Conservation (phyloP, 164 flowering plant species). For the Buxus sempervirens region DNA sequence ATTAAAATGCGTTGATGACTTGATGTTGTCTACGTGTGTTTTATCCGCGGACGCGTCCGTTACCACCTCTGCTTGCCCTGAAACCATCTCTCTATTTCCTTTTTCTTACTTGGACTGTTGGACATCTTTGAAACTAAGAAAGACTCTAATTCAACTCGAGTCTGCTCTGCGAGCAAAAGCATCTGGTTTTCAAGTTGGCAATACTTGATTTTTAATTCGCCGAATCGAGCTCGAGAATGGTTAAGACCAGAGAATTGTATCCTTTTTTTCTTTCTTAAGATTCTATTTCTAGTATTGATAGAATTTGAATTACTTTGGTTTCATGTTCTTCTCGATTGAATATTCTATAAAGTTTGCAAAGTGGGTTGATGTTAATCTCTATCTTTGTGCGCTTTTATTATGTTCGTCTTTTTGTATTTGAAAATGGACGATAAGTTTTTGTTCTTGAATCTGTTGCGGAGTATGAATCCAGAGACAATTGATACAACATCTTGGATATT, state of each 20-base stretch:
- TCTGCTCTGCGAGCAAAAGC: not conserved
- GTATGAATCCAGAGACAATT: not conserved
- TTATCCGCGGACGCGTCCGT: not conserved
- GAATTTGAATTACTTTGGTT: not conserved
- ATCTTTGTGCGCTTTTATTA: no score
- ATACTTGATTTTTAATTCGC: not conserved
- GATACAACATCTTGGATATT: not conserved
- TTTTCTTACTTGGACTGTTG: not conserved
- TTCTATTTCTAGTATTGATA: not conserved
- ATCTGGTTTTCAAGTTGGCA: not conserved
- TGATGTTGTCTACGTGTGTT: not conserved
- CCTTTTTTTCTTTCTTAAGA: constrained; percentile 18
- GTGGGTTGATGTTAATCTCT: no score
- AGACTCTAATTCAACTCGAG: not conserved
- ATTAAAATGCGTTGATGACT: not conserved
- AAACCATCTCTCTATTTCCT: not conserved
- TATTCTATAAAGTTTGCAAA: no score
- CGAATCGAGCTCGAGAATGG: constrained; percentile 27
- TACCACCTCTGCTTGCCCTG: not conserved
- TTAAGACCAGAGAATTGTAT: constrained; percentile 58
- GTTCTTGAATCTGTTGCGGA: not conserved
- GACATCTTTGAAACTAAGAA: not conserved
- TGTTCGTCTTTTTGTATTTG: no score
- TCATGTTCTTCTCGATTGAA: not conserved
- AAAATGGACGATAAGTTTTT: no score